Conservation (phyloP, 192 early-diverging fungal species). For the Bifiguratus adelaidae region DNA sequence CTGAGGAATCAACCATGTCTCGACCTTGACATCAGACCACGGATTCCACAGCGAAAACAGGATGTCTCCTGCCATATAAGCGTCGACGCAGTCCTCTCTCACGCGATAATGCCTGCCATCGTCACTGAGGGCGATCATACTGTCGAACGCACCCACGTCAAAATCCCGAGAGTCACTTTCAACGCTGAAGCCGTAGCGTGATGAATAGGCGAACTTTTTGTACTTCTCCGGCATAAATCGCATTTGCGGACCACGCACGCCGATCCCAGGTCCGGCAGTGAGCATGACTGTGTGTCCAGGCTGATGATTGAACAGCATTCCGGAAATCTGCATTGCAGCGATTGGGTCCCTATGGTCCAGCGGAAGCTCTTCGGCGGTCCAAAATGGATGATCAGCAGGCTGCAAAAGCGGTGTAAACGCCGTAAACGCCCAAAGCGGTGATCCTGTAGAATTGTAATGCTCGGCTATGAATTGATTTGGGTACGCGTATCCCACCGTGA, state of each 20-base stretch:
- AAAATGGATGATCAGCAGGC: constrained; percentile 1
- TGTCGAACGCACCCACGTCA: background rate
- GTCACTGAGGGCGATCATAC: background rate
- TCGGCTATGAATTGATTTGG: constrained; percentile 1
- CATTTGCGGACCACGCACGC: background rate
- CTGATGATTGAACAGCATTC: constrained; percentile 1
- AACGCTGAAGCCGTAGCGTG: constrained; percentile 3
- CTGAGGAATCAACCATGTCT: constrained; percentile 2
- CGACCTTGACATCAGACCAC: constrained; percentile 2
- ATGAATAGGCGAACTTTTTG: constrained; percentile 1
- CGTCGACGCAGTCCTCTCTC: background rate
- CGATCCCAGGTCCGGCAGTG: background rate
- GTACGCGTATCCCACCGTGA: background rate
- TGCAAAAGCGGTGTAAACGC: background rate
- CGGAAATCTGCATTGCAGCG: background rate
- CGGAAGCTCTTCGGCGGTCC: constrained; percentile 1
- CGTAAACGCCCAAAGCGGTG: background rate
- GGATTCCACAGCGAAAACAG: constrained; percentile 1
- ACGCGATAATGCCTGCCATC: constrained; percentile 4
- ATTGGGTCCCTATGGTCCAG: background rate
- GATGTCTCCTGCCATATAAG: background rate
- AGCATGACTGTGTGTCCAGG: background rate
- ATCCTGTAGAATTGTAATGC: background rate
- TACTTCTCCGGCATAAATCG: constrained; percentile 1
- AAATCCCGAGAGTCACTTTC: background rate